Percentiles rank a stretch among this genome's conserved stretches.
phyloP scores from a whole-genome alignment of 495 filamentous ascomycete genomes.

The Pyronema domesticum region DNA sequence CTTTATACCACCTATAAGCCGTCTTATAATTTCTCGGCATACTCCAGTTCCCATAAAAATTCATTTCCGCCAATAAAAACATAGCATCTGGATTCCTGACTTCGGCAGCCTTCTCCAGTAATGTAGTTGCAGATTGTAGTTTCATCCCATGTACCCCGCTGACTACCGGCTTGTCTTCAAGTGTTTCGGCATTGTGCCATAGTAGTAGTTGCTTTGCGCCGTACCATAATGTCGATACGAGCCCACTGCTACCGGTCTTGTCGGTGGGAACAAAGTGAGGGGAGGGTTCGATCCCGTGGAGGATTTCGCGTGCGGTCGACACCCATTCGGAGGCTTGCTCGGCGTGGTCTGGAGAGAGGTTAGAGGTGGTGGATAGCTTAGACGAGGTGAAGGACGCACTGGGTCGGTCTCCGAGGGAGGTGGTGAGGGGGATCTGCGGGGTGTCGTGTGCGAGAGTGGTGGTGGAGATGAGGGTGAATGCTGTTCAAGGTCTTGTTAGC shows the following conservation, averaged over 20 bases:
- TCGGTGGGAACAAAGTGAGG: background rate
- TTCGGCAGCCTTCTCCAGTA: slow-evolving; percentile 57
- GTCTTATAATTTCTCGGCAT: slow-evolving; percentile 67
- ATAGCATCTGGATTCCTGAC: slow-evolving; percentile 76
- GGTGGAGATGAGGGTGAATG: too few relatives aligned
- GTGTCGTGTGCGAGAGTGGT: too few relatives aligned
- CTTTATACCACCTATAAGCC: slow-evolving; percentile 66
- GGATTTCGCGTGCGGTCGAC: background rate
- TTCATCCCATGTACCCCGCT: slow-evolving; percentile 12
- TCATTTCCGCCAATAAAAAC: slow-evolving; percentile 81
- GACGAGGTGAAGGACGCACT: too few relatives aligned
- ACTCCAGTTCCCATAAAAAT: slow-evolving; percentile 88
- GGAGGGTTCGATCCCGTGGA: background rate
- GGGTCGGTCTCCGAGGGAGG: too few relatives aligned
- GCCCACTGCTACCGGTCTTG: background rate
- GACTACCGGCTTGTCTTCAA: slow-evolving; percentile 3
- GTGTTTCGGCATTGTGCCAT: slow-evolving; percentile 11
- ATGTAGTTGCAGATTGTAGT: slow-evolving; percentile 38
- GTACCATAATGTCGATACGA: background rate
- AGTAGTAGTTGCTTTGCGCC: slow-evolving; percentile 1
- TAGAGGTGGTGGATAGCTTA: too few relatives aligned
- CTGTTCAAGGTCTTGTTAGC: too few relatives aligned
- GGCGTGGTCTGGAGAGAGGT: background rate
- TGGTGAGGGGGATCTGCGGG: too few relatives aligned
- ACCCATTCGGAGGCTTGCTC: background rate